Conservation (phyloP, 2,329 filamentous ascomycete species). For the Canariomyces notabilis region DNA sequence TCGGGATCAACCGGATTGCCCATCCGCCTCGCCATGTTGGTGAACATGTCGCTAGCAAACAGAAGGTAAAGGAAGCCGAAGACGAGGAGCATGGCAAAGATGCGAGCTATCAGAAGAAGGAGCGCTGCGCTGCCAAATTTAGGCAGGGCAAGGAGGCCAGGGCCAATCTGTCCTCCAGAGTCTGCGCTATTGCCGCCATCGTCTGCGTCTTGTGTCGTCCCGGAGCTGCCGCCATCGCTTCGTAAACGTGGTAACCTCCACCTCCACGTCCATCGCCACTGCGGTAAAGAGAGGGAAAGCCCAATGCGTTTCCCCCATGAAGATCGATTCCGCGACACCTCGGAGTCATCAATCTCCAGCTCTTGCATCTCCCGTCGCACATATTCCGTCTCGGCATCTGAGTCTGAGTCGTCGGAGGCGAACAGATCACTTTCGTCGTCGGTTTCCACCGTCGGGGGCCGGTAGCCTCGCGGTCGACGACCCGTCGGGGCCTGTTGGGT, state of each 20-base stretch:
- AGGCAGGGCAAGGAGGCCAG: conserved; percentile 28
- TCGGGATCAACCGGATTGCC: conserved; percentile 73
- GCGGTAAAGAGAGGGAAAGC: conserved; percentile 47
- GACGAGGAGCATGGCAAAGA: conserved; percentile 71
- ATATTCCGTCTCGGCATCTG: conserved; percentile 54
- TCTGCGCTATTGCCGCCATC: conserved; percentile 23
- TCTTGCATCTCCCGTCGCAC: conserved; percentile 81
- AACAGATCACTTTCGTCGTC: conserved; percentile 59
- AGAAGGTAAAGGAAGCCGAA: conserved; percentile 75
- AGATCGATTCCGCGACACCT: conserved; percentile 35
- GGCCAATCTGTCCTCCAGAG: conserved; percentile 9
- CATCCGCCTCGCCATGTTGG: conserved; percentile 56
- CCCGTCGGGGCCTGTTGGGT: conserved; percentile 21
- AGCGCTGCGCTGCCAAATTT: conserved; percentile 35
- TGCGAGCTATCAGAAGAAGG: conserved; percentile 61
- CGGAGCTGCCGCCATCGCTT: conserved; percentile 38
- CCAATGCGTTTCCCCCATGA: conserved; percentile 54
- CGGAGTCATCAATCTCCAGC: conserved; percentile 75
- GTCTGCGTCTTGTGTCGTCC: conserved; percentile 14
- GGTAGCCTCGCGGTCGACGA: conserved; percentile 57
- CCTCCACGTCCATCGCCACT: conserved; percentile 53
- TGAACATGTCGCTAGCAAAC: conserved; percentile 80
- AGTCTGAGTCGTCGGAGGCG: conserved; percentile 38
- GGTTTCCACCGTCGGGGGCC: conserved; percentile 72
- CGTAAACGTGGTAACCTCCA: conserved; percentile 47